Conservation (phyloP, 2,329 filamentous ascomycete genomes). For the Pseudocercospora fuligena region DNA sequence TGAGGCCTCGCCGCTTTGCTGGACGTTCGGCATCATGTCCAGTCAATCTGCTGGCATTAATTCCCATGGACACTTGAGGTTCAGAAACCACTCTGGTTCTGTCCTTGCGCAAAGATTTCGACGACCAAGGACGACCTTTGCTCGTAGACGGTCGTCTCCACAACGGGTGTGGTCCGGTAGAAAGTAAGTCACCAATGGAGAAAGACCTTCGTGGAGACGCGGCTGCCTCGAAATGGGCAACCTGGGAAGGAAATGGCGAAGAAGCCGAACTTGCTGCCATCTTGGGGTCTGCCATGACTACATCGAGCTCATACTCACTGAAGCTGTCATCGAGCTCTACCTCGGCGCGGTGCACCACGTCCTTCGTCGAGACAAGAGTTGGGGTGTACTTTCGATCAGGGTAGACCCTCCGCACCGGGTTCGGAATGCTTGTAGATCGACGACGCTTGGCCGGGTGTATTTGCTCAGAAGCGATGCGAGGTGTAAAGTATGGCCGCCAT, state of each 20-base stretch:
- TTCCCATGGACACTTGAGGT: constrained; percentile 45
- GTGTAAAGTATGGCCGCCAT: constrained; percentile 43
- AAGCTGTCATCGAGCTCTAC: constrained; percentile 37
- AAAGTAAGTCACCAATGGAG: constrained; percentile 54
- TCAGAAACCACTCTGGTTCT: constrained; percentile 36
- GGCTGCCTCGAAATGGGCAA: constrained; percentile 33
- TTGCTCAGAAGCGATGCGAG: constrained; percentile 33
- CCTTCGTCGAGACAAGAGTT: constrained; percentile 38
- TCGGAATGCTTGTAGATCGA: constrained; percentile 43
- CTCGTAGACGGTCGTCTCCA: constrained; percentile 46
- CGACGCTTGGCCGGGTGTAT: constrained; percentile 28
- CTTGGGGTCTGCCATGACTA: constrained; percentile 16
- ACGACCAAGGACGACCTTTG: constrained; percentile 40
- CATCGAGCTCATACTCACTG: constrained; percentile 27
- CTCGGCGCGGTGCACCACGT: constrained; percentile 30
- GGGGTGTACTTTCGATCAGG: constrained; percentile 43
- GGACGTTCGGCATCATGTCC: constrained; percentile 42
- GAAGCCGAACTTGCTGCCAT: constrained; percentile 32
- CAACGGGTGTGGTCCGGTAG: constrained; percentile 42
- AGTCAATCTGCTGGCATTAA: constrained; percentile 42
- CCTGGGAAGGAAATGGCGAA: constrained; percentile 32
- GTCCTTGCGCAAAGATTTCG: constrained; percentile 36
- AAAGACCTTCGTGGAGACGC: constrained; percentile 53
- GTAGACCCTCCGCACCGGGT: constrained; percentile 43
- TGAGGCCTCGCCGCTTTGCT: constrained; percentile 46